Percentiles rank a stretch among this genome's conserved stretches.
Conservation (phyloP, 140 eudicot genomes). For the Ambrosia hybrid region DNA sequence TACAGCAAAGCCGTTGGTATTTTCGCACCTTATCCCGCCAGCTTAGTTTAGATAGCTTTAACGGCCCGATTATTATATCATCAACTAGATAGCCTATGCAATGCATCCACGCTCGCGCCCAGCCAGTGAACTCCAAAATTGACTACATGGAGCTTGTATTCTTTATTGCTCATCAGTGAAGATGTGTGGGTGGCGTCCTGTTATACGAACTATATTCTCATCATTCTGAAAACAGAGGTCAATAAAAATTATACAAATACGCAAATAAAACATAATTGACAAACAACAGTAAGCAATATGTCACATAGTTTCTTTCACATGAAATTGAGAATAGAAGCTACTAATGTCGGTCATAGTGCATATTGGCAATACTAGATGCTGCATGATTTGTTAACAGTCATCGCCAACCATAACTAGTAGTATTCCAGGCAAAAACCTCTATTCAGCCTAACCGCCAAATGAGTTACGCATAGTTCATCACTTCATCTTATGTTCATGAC, state of each 20-base stretch:
- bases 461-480: too few relatives aligned
- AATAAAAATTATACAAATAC: conserved; percentile 7
- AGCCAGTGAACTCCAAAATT: background rate
- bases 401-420: too few relatives aligned
- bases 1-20: background rate
- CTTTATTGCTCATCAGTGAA: conserved; percentile 7
- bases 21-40: conserved; percentile 11
- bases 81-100: conserved; percentile 1
- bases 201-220: conserved; percentile 1
- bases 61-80: background rate
- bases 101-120: conserved; percentile 12
- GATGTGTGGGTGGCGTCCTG: conserved; percentile 20
- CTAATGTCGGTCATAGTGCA: too few relatives aligned
- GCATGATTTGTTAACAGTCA: too few relatives aligned
- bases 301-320: too few relatives aligned
- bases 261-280: background rate
- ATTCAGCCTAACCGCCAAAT: too few relatives aligned
- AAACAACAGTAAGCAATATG: background rate
- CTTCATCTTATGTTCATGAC: too few relatives aligned
- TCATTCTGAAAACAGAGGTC: conserved; percentile 19
- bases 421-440: too few relatives aligned
- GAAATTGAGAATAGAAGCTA: too few relatives aligned
- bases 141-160: conserved; percentile 3
- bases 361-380: too few relatives aligned
- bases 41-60: conserved; percentile 12